Evolutionary conservation across 768 basidiomycete species (phyloP).

Genomic region (Gymnopilus dilepis): DNA sequence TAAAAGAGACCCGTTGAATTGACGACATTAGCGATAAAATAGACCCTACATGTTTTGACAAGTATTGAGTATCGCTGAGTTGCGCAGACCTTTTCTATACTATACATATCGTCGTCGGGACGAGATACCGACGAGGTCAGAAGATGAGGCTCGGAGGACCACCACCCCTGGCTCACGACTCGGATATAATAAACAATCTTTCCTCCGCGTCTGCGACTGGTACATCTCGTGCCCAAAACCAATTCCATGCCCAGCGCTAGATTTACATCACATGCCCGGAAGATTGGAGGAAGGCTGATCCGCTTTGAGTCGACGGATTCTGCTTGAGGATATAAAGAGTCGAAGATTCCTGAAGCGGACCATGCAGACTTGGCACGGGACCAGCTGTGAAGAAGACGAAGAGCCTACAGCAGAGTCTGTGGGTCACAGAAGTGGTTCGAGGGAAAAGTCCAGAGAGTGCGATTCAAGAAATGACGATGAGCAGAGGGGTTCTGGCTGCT

Average conservation of each 20-base stretch:
- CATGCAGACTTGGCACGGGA: background rate
- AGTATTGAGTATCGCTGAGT: background rate
- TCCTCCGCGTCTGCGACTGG: background rate
- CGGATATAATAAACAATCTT: background rate
- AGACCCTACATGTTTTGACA: conserved; percentile 5
- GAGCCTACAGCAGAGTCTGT: background rate
- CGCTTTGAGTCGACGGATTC: background rate
- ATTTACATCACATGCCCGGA: background rate
- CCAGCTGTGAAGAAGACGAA: background rate
- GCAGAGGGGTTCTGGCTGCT: background rate
- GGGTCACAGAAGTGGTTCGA: background rate
- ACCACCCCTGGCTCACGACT: background rate
- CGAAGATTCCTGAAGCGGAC: background rate
- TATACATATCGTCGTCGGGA: background rate
- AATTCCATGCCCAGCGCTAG: background rate
- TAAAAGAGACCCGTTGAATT: background rate
- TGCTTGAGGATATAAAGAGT: background rate
- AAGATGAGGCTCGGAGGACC: background rate
- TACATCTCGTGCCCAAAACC: background rate
- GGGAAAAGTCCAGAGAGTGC: background rate
- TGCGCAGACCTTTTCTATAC: background rate
- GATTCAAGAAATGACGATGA: background rate
- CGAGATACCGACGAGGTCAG: conserved; percentile 2
- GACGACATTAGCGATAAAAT: background rate
- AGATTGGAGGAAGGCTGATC: background rate